Evolutionary conservation across 2,329 filamentous ascomycete species (phyloP).

Genomic region (Trichoderma sp.): DNA sequence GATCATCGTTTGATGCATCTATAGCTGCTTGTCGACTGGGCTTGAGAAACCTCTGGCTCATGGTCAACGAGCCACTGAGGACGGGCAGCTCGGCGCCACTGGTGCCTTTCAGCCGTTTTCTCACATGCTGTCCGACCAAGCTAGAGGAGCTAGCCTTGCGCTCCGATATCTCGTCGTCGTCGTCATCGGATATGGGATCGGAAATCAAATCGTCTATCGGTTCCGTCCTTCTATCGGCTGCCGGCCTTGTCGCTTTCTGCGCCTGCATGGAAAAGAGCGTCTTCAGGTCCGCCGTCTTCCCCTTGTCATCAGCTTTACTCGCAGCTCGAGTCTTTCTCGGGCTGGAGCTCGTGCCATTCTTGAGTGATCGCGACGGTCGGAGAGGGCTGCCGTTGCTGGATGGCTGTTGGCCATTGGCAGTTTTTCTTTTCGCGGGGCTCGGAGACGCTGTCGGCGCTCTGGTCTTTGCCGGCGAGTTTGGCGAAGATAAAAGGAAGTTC

Average conservation of each 20-base stretch:
- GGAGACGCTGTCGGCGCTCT: constrained; percentile 44
- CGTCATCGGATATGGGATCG: constrained; percentile 63
- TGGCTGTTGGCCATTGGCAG: constrained; percentile 25
- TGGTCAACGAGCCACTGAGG: constrained; percentile 35
- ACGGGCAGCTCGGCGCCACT: constrained; percentile 34
- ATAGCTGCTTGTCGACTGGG: constrained; percentile 42
- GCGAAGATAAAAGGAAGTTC: constrained; percentile 59
- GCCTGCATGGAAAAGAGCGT: constrained; percentile 65
- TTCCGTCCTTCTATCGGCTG: constrained; percentile 36
- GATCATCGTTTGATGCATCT: constrained; percentile 52
- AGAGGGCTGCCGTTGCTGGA: constrained; percentile 29
- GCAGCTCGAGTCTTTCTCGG: constrained; percentile 46
- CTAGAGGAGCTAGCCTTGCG: constrained; percentile 55
- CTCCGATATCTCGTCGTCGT: constrained; percentile 60
- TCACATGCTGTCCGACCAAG: constrained; percentile 58
- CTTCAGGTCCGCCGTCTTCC: constrained; percentile 59
- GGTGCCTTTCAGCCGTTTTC: constrained; percentile 53
- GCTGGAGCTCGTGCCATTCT: constrained; percentile 40
- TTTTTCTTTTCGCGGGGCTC: constrained; percentile 45
- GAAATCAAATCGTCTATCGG: constrained; percentile 52
- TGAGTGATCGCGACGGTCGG: constrained; percentile 36
- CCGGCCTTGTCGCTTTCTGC: constrained; percentile 48
- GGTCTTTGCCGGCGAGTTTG: constrained; percentile 44
- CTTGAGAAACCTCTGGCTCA: constrained; percentile 57
- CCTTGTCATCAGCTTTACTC: constrained; percentile 52